phyloP scores from a whole-genome alignment of 129 eudicot species.

The Flaveria robusta region DNA sequence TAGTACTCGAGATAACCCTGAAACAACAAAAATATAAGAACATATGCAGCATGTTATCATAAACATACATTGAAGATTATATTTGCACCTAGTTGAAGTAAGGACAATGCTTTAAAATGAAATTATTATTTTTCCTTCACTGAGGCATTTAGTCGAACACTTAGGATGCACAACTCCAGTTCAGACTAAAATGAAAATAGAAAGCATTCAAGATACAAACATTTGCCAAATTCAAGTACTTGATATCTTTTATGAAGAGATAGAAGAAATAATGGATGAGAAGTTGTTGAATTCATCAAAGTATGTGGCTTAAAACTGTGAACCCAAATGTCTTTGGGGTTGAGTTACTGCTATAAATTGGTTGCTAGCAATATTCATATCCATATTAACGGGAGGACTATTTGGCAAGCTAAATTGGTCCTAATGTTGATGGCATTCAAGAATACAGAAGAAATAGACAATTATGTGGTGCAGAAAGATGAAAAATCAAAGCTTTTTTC shows the following conservation, averaged over 20 bases:
- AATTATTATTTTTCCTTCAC: not conserved
- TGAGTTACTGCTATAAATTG: not conserved
- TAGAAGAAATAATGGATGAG: not conserved
- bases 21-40: slow-evolving; percentile 1
- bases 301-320: not conserved
- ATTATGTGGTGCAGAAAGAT: not conserved
- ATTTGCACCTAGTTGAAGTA: not conserved
- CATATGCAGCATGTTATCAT: not conserved
- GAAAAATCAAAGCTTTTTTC: no score
- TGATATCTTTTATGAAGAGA: not conserved
- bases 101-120: not conserved
- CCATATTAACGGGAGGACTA: not conserved
- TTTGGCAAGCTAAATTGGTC: not conserved
- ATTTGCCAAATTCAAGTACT: not conserved
- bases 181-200: not conserved
- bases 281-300: not conserved
- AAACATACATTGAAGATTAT: not conserved
- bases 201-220: not conserved
- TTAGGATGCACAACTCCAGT: not conserved
- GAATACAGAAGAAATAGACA: not conserved
- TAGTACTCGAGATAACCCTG: slow-evolving; percentile 16
- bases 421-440: not conserved
- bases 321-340: not conserved
- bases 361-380: not conserved
- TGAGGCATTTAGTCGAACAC: slow-evolving; percentile 30